These are phyloP conservation scores for Colletotrichum sp. DNA, from an alignment of 2,329 filamentous ascomycete genomes.

Conservation along the genomic window DNA sequence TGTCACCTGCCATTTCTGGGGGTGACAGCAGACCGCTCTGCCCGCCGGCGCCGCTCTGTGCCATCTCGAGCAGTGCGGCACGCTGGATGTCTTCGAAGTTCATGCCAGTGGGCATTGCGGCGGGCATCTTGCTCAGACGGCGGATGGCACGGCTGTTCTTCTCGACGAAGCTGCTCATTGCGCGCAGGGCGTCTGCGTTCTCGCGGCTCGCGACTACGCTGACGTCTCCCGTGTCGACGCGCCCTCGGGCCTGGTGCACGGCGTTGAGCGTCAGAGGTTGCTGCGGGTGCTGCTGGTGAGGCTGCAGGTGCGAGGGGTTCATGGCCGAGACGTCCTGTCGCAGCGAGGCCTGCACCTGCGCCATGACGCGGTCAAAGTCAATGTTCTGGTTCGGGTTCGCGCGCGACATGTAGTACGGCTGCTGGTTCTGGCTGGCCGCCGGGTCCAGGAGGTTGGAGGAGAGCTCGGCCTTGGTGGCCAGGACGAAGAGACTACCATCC, in stretches of 20 bases:
- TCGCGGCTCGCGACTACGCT: conserved; percentile 45
- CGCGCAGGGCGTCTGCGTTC: conserved; percentile 44
- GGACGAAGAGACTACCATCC: conserved; percentile 57
- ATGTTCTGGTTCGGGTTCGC: conserved; percentile 36
- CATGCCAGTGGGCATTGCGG: conserved; percentile 21
- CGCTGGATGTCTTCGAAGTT: conserved; percentile 35
- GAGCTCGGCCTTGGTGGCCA: conserved; percentile 44
- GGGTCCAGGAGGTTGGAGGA: conserved; percentile 29
- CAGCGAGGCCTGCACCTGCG: conserved; percentile 42
- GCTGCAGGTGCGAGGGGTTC: conserved; percentile 8
- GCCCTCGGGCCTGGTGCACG: conserved; percentile 44
- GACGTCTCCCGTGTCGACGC: conserved; percentile 31
- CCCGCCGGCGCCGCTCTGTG: not conserved
- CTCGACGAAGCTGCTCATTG: conserved; percentile 50
- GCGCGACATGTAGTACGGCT: conserved; percentile 27
- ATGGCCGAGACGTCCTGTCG: conserved; percentile 21
- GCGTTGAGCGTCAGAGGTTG: conserved; percentile 41
- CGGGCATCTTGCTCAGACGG: conserved; percentile 44
- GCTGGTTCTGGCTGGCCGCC: conserved; percentile 24
- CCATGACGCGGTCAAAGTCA: conserved; percentile 51
- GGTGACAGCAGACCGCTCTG: not conserved
- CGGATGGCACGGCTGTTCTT: conserved; percentile 48
- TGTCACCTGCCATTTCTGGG: not conserved
- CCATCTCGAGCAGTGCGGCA: conserved; percentile 26
- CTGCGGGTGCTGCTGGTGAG: conserved; percentile 29